These are phyloP conservation scores for Retiboletus flavoniger DNA, from an alignment of 1,284 basidiomycete species.

Conservation along the genomic window DNA sequence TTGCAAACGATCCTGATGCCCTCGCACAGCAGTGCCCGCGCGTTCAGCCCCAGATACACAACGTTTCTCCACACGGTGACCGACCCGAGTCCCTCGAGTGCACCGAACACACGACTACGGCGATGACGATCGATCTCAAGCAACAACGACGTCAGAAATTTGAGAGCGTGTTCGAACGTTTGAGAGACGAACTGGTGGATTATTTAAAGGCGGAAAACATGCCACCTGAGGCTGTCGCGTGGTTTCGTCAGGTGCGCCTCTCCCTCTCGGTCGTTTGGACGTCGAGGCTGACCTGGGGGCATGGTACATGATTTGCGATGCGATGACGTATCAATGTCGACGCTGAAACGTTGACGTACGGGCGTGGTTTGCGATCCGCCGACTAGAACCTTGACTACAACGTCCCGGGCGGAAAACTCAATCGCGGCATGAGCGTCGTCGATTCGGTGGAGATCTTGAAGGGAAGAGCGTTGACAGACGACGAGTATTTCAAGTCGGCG, in stretches of 20 bases:
- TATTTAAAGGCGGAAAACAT: slow-evolving; percentile 53
- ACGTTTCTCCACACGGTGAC: no score
- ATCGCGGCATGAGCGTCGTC: slow-evolving; percentile 92
- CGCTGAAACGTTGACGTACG: no score
- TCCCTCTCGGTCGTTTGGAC: neutral
- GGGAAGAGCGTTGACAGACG: slow-evolving; percentile 63
- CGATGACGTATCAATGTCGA: no score
- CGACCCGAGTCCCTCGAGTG: neutral
- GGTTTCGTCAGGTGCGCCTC: slow-evolving; percentile 55
- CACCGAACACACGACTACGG: slow-evolving; percentile 4
- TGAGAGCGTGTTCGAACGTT: slow-evolving; percentile 26
- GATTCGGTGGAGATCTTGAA: slow-evolving; percentile 91
- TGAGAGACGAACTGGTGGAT: slow-evolving; percentile 39
- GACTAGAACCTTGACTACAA: slow-evolving; percentile 88
- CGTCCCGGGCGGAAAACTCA: slow-evolving; percentile 95
- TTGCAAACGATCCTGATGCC: neutral
- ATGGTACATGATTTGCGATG: no score
- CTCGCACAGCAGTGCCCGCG: no score
- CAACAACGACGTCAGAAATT: slow-evolving; percentile 30
- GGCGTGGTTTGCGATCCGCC: neutral
- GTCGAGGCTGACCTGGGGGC: no score
- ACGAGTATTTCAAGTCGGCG: slow-evolving; percentile 89
- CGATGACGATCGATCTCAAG: slow-evolving; percentile 20
- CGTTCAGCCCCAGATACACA: no score
- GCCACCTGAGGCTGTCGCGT: slow-evolving; percentile 61